Base-by-base conservation (phyloP, 225 moss, liverwort and hornwort species). In the Lunularia cruciata region DNA sequence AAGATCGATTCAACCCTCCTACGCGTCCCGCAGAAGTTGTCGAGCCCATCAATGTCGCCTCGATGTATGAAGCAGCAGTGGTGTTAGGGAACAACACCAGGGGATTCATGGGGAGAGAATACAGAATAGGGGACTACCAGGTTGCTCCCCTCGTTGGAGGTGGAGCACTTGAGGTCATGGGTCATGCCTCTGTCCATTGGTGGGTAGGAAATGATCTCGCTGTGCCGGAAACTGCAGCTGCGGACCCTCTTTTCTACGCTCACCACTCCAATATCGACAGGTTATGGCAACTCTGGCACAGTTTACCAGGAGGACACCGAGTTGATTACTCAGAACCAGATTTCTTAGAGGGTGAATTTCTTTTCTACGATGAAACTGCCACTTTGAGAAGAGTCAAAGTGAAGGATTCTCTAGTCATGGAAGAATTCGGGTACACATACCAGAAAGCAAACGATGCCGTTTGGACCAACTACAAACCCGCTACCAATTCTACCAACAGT, bases 341-440 rank as follows among this genome's bases (percentile, higher is more conserved):
- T 30, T 88, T 68, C 11, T 42, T 76, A 12, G 59, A 86, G 22
- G 75, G 86, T 5, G 70, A 78, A 51, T 86, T 84, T 30, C n/a
- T 81, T 9, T 88, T 88, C 60, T 88, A 27, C 30, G 79, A 88
- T 23, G 88, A 88, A 65, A 77, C 78, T 1, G 70, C 55, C 3
- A 72, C 77, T 16, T 28, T 85, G 32, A 6, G 83, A 15, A 16
- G 74, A 11, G 85, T 82, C 23, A 87, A 82, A 11, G 8, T 84
- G 8, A 73, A 76, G 10, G 87, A 90, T 51, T 31, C 60, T n/a
- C 12, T 87, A 2, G 67, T 80, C 25, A 69, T 76, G 25, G 1
- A 42, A 5, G 76, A 70, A 23, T 32, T 85, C 9, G 74, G 83
- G 74, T 90, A 51, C 18, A n/a, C 22, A 14, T 73, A 73, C 23